Evolutionary conservation across 2,329 filamentous ascomycete species (phyloP), one percentile per base, ranked within the genome.

Genomic region (Ophiostoma sp.): DNA sequence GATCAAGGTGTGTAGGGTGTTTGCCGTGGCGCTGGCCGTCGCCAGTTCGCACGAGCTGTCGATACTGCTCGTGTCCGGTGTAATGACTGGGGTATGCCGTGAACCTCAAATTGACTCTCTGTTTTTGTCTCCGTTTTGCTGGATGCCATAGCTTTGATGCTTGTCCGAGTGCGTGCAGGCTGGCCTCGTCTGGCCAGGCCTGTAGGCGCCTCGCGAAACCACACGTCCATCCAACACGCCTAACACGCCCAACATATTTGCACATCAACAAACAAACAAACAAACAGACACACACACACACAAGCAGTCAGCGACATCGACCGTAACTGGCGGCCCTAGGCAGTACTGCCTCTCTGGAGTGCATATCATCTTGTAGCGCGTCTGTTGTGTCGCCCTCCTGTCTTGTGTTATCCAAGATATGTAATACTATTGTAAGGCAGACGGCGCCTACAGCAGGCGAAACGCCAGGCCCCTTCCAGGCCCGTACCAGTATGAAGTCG

Each of bases 131-230:
- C 57, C 57, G 27, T 62, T 62, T 62, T 62, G 57, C 11, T n/a
- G 23, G 5, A 57, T 23, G 52, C 17, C 44, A 48, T 48, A 13
- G 15, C 44, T n/a, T 13, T 48, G 4, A 17, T n/a, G 44, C 15
- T 39, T 11, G 36, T 39, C 7, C 8, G 44, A 7, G 17, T 48
- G 44, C n/a, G 17, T 48, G 44, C 17, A 48, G 44, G 52, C 27
- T 31, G 27, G 27, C 52, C 52, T 57, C n/a, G n/a, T 23, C 10
- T 23, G 52, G 52, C n/a, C 52, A 27, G 52, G 52, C 44, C 44
- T 65, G 20, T 35, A 65, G 62, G 62, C 62, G 62, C 35, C n/a
- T 65, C 62, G 23, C 62, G 62, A 65, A 65, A 65, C 62, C 35
- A 13, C 27, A 60, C n/a, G 11, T 31, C 3, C 27, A 31, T 39